phyloP scores from a whole-genome alignment of 345 rosid species.

The Euphorbia pulcherrima region DNA sequence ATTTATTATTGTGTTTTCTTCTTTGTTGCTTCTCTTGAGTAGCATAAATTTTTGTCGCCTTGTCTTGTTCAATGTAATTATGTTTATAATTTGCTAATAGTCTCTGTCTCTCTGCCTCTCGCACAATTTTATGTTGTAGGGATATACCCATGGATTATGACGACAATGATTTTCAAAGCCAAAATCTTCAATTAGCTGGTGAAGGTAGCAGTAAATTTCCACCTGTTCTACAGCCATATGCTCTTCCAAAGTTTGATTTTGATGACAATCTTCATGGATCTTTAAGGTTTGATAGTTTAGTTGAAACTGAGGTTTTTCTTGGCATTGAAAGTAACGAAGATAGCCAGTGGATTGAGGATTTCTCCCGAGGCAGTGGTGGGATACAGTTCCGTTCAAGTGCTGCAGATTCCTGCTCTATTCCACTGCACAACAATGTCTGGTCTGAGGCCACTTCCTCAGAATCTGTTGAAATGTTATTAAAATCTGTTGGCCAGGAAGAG shows the following conservation, averaged over 20 bases:
- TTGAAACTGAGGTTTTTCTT: slow-evolving; percentile 70
- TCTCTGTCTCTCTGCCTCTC: slow-evolving; percentile 4
- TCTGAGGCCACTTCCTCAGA: slow-evolving; percentile 88
- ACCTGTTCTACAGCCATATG: slow-evolving; percentile 62
- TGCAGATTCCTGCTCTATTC: slow-evolving; percentile 71
- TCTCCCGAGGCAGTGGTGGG: slow-evolving; percentile 54
- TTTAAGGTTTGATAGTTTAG: slow-evolving; percentile 70
- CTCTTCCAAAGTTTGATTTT: slow-evolving; percentile 88
- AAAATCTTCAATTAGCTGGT: slow-evolving; percentile 84
- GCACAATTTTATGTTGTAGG: slow-evolving; percentile 37
- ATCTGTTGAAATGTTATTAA: slow-evolving; percentile 90
- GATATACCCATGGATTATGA: slow-evolving; percentile 95
- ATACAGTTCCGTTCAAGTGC: slow-evolving; percentile 77
- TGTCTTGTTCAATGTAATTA: slow-evolving; percentile 10
- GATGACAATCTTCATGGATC: slow-evolving; percentile 67
- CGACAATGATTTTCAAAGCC: slow-evolving; percentile 94
- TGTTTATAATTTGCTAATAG: neutral
- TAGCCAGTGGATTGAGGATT: slow-evolving; percentile 95
- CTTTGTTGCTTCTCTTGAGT: neutral
- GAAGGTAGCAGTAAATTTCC: slow-evolving; percentile 75
- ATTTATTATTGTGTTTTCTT: neutral
- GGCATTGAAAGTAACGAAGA: slow-evolving; percentile 78
- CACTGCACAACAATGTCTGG: slow-evolving; percentile 91
- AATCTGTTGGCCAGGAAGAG: slow-evolving; percentile 93
- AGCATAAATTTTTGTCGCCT: slow-evolving; percentile 10